Conservation (phyloP, 2,329 filamentous ascomycete genomes). For the Ascochyta viciae-villosae region DNA sequence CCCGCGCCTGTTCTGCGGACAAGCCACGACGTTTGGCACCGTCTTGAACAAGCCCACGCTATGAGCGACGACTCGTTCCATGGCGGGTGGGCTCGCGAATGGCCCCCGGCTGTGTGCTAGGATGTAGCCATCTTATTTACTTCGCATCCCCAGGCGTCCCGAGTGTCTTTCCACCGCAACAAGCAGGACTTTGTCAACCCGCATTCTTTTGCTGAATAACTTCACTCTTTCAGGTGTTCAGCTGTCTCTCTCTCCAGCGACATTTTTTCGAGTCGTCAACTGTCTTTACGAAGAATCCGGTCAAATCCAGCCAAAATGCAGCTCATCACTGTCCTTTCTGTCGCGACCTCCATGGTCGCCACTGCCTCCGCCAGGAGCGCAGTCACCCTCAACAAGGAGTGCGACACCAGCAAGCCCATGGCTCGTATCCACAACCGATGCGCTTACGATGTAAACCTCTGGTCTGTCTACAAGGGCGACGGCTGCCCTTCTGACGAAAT, state of each 20-base stretch:
- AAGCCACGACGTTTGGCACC: constrained; percentile 44
- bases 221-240: constrained; percentile 52
- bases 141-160: constrained; percentile 40
- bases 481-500: constrained; percentile 33
- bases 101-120: constrained; percentile 37
- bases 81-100: constrained; percentile 36
- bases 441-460: constrained; percentile 47
- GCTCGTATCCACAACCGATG: constrained; percentile 50
- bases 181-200: constrained; percentile 48
- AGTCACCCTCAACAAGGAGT: constrained; percentile 26
- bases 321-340: constrained; percentile 39
- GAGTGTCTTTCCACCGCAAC: constrained; percentile 37
- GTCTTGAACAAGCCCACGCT: constrained; percentile 40
- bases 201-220: constrained; percentile 49
- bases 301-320: constrained; percentile 41
- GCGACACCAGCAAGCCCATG: constrained; percentile 20
- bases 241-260: constrained; percentile 45
- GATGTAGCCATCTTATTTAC: constrained; percentile 48
- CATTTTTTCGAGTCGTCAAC: constrained; percentile 30
- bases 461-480: constrained; percentile 45
- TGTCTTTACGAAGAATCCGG: constrained; percentile 21
- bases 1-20: constrained; percentile 36
- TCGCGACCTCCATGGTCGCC: constrained; percentile 41
- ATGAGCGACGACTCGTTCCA: constrained; percentile 45
- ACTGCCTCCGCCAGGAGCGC: constrained; percentile 34